Evolutionary conservation across 2,329 filamentous ascomycete genomes (phyloP).

Genomic region (Fusarium temperatum): DNA sequence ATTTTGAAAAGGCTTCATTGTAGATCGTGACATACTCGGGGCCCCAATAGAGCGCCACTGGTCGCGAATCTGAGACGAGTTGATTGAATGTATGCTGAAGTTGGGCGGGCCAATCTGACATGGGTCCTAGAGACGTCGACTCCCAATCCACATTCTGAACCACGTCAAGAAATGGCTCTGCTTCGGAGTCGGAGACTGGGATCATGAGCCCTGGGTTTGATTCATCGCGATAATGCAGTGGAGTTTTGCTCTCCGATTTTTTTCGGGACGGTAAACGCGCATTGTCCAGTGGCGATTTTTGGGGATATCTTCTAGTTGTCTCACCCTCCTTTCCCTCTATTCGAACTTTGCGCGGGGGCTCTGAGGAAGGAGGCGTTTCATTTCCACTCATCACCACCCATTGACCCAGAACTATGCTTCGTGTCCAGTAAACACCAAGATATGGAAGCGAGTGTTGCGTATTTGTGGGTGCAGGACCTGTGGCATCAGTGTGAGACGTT

Average conservation of each 20-base stretch:
- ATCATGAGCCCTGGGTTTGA: constrained; percentile 47
- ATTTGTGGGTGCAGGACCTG: constrained; percentile 8
- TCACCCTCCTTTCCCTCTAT: constrained; percentile 39
- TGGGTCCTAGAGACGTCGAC: constrained; percentile 56
- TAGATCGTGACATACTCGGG: constrained; percentile 70
- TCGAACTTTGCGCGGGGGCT: constrained; percentile 46
- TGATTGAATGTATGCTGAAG: constrained; percentile 58
- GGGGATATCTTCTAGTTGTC: constrained; percentile 29
- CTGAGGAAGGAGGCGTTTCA: constrained; percentile 44
- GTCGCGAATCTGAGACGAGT: constrained; percentile 55
- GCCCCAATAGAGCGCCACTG: constrained; percentile 72
- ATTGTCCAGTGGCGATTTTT: constrained; percentile 35
- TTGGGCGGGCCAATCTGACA: constrained; percentile 56
- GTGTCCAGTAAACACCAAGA: constrained; percentile 51
- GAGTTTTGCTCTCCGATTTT: constrained; percentile 37
- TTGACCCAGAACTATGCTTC: constrained; percentile 45
- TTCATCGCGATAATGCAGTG: constrained; percentile 44
- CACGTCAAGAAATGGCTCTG: constrained; percentile 51
- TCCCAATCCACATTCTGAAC: constrained; percentile 58
- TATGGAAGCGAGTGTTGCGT: constrained; percentile 44
- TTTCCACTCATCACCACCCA: constrained; percentile 54
- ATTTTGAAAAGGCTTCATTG: constrained; percentile 71
- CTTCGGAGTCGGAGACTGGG: constrained; percentile 48
- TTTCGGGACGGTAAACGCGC: constrained; percentile 29
- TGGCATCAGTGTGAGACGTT: constrained; percentile 1